Evolutionary conservation across 306 rosid genomes (phyloP).

Genomic region (Senna siamea): DNA sequence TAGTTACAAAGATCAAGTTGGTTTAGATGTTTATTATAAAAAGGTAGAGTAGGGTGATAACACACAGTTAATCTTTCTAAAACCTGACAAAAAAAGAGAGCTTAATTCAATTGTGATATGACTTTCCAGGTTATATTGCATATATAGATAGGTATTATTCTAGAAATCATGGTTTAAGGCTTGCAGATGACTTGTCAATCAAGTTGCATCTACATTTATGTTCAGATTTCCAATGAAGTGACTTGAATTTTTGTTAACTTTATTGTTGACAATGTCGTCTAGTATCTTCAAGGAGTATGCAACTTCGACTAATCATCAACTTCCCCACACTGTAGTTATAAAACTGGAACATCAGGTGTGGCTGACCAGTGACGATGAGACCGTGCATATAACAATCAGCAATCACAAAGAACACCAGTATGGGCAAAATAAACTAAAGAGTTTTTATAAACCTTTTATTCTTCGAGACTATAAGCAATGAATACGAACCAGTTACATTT

Average conservation of each 20-base stretch:
- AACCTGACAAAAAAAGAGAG: neutral
- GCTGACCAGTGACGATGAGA: neutral
- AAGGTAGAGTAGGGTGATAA: constrained; percentile 7
- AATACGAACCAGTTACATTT: neutral
- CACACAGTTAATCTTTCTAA: neutral
- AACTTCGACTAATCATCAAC: neutral
- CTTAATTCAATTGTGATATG: neutral
- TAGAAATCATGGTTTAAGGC: neutral
- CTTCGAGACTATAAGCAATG: neutral
- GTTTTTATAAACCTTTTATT: neutral
- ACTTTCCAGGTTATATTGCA: neutral
- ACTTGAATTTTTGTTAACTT: constrained; percentile 1
- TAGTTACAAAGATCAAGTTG: neutral
- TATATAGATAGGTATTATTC: neutral
- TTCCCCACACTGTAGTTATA: neutral
- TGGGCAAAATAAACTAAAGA: neutral
- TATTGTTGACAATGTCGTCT: neutral
- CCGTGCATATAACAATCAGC: constrained; percentile 1
- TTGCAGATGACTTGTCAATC: neutral
- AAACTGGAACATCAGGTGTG: neutral
- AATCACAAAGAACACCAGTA: neutral
- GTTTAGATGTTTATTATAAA: neutral
- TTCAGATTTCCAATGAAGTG: neutral
- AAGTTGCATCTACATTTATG: neutral
- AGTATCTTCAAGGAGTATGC: neutral